Evolutionary conservation across 2,329 filamentous ascomycete genomes (phyloP), one percentile per base, ranked within the genome.

Genomic region (Aspergillus hortae): DNA sequence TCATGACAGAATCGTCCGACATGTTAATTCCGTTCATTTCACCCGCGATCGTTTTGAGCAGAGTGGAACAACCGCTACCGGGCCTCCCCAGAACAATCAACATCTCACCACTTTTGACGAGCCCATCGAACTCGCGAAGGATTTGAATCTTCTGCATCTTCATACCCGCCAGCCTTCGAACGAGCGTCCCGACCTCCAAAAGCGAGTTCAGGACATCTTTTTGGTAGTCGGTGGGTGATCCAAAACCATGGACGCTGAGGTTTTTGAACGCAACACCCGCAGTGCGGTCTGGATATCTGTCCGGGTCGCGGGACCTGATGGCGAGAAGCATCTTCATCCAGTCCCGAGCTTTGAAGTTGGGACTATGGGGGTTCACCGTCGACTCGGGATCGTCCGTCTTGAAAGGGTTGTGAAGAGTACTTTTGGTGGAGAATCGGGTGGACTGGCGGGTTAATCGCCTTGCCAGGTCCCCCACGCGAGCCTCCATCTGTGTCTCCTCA

Each of bases 21-120:
- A 77, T 58, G 80, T 82, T 63, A 92, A 86, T 52, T 21, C 90
- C 90, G 59, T 90, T 85, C 46, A 86, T 88, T 71, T 94, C 88
- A 56, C 90, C 89, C 6, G 89, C 81, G 58, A 94, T 82, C 0
- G 89, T 89, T 77, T 94, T 92, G 54, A 95, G 77, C 58, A 94
- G 85, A 1, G 90, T 95, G n/a, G 87, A 89, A 72, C 90, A 95
- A 45, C 72, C 72, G 40, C 53, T 56, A 9, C 58, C 58, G 1
- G 58, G 58, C 36, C 53, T 61, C 1, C 78, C 78, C 0, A 81
- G 69, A 2, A 81, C 78, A 2, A 80, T 66, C 30, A 80, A 69
- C 71, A 80, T 77, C 64, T 81, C 78, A 30, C 78, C 78, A 49
- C 71, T 70, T 23, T 70, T 72, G 9, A 88, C 62, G 1, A 86